Percentiles rank a stretch among this genome's conserved stretches.
phyloP scores from a whole-genome alignment of 1,284 basidiomycete species.

The Ustilago lituana region DNA sequence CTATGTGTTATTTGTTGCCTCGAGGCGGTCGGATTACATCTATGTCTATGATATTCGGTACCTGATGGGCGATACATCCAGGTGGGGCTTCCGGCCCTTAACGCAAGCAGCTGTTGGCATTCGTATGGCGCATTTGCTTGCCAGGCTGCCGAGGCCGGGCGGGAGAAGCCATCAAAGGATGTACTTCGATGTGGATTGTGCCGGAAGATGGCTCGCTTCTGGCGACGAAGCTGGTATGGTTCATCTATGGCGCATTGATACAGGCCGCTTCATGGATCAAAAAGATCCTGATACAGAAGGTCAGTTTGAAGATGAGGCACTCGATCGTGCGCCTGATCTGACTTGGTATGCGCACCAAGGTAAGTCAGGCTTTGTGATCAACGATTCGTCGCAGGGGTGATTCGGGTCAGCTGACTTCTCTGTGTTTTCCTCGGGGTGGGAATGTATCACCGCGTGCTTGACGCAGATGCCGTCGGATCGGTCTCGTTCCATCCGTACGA shows the following conservation, averaged over 20 bases:
- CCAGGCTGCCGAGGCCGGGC: slow-evolving; percentile 22
- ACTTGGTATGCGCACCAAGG: slow-evolving; percentile 48
- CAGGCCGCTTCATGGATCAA: slow-evolving; percentile 22
- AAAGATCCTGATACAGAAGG: slow-evolving; percentile 2
- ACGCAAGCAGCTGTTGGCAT: slow-evolving; percentile 20
- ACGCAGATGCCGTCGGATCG: slow-evolving; percentile 38
- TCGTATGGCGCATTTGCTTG: slow-evolving; percentile 37
- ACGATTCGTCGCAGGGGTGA: background rate
- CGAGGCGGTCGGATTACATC: slow-evolving; percentile 40
- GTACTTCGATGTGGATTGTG: slow-evolving; percentile 55
- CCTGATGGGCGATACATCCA: slow-evolving; percentile 33
- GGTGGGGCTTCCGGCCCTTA: slow-evolving; percentile 37
- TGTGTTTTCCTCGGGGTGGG: background rate
- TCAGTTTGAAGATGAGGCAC: background rate
- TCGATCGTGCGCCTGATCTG: slow-evolving; percentile 27
- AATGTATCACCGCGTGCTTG: too few species aligned
- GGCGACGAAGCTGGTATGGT: slow-evolving; percentile 44
- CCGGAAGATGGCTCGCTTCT: slow-evolving; percentile 47
- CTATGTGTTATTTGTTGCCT: slow-evolving; percentile 52
- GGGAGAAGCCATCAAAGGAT: slow-evolving; percentile 44
- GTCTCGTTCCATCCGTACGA: slow-evolving; percentile 41
- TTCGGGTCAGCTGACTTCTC: background rate
- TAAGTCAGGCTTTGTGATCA: background rate
- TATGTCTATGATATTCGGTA: slow-evolving; percentile 54
- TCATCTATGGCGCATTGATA: slow-evolving; percentile 46